A percentile compares a stretch with the other conserved stretches of the same genome.
phyloP scores from a whole-genome alignment of 768 basidiomycete genomes.

The Calocybe indica region DNA sequence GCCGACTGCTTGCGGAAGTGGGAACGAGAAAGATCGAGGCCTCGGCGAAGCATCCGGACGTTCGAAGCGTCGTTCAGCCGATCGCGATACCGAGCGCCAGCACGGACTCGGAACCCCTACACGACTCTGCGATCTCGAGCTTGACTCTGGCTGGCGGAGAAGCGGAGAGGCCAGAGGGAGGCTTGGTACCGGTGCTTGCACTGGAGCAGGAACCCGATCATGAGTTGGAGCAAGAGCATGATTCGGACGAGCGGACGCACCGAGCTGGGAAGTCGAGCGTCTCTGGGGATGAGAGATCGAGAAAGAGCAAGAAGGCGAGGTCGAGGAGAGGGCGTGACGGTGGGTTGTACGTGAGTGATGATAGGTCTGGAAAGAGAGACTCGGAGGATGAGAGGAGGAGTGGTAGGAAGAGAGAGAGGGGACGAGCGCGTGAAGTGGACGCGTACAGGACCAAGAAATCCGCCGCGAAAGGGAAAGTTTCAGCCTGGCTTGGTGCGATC shows the following conservation, averaged over 20 bases:
- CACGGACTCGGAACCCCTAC: constrained; percentile 25
- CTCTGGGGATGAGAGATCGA: constrained; percentile 18
- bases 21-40: constrained; percentile 53
- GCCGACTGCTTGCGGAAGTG: constrained; percentile 62
- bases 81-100: constrained; percentile 29
- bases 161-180: constrained; percentile 8
- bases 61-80: constrained; percentile 24
- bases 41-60: constrained; percentile 22
- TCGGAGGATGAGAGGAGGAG: constrained; percentile 17
- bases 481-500: constrained; percentile 71
- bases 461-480: constrained; percentile 64
- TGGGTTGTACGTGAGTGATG: constrained; percentile 8
- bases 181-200: constrained; percentile 15
- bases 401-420: constrained; percentile 19
- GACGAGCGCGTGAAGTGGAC: constrained; percentile 10
- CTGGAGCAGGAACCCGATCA: constrained; percentile 14
- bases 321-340: constrained; percentile 13
- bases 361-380: constrained; percentile 10
- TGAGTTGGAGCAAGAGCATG: constrained; percentile 21
- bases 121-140: constrained; percentile 53
- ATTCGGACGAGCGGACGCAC: constrained; percentile 36
- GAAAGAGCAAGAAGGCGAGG: constrained; percentile 18
- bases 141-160: constrained; percentile 36
- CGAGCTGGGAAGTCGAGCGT: constrained; percentile 24
- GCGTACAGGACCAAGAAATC: constrained; percentile 10